Percentiles rank a stretch among this genome's conserved stretches.
Evolutionary conservation across 2,329 filamentous ascomycete genomes (phyloP).

Genomic region (Domatiomyces globalis): DNA sequence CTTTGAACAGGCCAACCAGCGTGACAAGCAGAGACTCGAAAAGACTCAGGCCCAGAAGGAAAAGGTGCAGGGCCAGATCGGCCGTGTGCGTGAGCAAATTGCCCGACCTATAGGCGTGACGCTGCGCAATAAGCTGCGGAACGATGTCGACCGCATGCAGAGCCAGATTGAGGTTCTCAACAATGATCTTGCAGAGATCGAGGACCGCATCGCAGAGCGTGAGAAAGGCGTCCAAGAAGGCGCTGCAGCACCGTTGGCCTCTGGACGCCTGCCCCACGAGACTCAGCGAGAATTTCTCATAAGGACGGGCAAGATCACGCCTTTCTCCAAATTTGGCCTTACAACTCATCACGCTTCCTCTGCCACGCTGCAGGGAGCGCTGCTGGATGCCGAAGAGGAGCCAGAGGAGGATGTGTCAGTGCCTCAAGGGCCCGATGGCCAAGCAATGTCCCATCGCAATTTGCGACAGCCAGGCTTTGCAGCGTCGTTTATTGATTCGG

Average conservation of each 20-base stretch:
- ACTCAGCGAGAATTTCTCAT: conserved; percentile 80
- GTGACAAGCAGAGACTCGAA: conserved; percentile 48
- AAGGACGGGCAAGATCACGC: conserved; percentile 92
- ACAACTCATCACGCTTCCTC: conserved; percentile 44
- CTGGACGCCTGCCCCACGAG: conserved; percentile 57
- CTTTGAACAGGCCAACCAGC: conserved; percentile 47
- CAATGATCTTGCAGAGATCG: conserved; percentile 65
- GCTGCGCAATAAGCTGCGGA: conserved; percentile 23
- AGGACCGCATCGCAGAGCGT: conserved; percentile 63
- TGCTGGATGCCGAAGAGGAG: conserved; percentile 70
- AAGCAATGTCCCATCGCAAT: conserved; percentile 51
- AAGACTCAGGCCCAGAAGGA: conserved; percentile 39
- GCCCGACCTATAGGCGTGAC: conserved; percentile 40
- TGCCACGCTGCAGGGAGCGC: conserved; percentile 59
- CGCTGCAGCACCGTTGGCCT: conserved; percentile 28
- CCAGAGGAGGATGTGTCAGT: conserved; percentile 34
- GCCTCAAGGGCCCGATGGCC: conserved; percentile 24
- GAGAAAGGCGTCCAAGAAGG: conserved; percentile 36
- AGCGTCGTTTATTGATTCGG: conserved; percentile 29
- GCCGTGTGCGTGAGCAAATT: conserved; percentile 43
- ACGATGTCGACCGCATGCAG: conserved; percentile 25
- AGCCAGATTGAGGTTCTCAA: conserved; percentile 52
- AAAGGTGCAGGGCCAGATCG: conserved; percentile 52
- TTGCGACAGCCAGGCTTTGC: conserved; percentile 60
- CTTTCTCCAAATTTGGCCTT: conserved; percentile 67